These are phyloP conservation scores for Fonsecaea multimorphosa DNA, from an alignment of 2,329 filamentous ascomycete genomes.

Conservation along the genomic window DNA sequence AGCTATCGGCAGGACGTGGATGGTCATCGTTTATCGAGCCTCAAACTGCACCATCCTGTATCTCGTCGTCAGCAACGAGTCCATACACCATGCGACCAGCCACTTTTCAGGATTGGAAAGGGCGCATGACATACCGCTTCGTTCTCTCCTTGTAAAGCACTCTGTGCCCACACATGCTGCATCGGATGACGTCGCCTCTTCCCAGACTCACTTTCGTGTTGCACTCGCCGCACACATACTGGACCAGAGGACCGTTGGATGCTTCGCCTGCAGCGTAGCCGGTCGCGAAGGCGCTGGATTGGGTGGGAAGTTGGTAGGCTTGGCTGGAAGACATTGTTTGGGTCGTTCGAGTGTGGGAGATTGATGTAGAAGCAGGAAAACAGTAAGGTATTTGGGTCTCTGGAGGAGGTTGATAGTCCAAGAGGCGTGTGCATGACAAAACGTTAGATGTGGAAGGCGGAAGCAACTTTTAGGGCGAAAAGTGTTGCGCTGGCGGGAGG, in stretches of 20 bases:
- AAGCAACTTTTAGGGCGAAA: neutral
- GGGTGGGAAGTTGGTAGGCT: constrained; percentile 75
- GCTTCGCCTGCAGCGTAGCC: constrained; percentile 50
- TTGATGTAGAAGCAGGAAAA: neutral
- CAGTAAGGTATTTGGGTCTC: too few species aligned
- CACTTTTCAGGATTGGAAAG: neutral
- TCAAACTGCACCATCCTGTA: constrained; percentile 97
- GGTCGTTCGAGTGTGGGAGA: neutral
- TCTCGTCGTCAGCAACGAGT: constrained; percentile 13
- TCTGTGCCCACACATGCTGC: constrained; percentile 91
- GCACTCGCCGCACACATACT: constrained; percentile 84
- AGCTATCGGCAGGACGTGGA: neutral
- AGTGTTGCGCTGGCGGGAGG: neutral
- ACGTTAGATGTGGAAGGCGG: neutral
- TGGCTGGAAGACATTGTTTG: constrained; percentile 55
- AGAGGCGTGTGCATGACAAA: neutral
- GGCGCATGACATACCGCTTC: constrained; percentile 71
- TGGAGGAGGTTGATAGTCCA: neutral
- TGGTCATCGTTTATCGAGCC: constrained; percentile 68
- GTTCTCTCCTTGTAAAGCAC: constrained; percentile 98
- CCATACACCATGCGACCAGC: neutral
- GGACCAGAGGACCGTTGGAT: constrained; percentile 61
- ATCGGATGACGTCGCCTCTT: constrained; percentile 80
- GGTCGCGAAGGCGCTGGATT: constrained; percentile 46
- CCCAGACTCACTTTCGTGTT: constrained; percentile 76